Conservation (phyloP, 345 rosid genomes). For the Eucalyptus rudis region DNA sequence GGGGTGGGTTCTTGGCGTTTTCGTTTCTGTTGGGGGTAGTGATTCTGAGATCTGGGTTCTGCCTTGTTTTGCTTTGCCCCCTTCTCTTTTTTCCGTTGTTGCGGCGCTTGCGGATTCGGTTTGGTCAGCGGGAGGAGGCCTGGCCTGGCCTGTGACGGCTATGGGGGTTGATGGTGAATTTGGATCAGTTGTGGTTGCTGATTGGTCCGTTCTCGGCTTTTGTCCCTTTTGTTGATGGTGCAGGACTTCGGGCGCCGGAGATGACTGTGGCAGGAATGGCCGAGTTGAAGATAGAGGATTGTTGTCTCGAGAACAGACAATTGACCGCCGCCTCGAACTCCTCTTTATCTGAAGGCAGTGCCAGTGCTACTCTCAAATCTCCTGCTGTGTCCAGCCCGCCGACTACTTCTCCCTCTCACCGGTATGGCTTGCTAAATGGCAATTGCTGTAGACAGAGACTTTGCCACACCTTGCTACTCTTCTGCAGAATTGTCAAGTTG, state of each 20-base stretch:
- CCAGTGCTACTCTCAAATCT: conserved; percentile 49
- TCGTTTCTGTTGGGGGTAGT: neutral
- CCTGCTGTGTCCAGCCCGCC: conserved; percentile 65
- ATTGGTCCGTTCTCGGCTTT: neutral
- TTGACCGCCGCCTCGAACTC: conserved; percentile 60
- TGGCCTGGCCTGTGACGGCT: neutral
- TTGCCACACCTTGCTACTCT: neutral
- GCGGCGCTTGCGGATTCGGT: neutral
- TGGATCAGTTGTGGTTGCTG: neutral
- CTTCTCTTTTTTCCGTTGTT: neutral
- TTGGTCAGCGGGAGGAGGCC: neutral
- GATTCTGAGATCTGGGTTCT: neutral
- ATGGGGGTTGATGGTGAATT: neutral
- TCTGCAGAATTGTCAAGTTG: neutral
- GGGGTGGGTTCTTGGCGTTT: neutral
- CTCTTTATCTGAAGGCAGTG: conserved; percentile 69
- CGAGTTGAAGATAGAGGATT: conserved; percentile 43
- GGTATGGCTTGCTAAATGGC: conserved; percentile 11
- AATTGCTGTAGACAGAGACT: neutral
- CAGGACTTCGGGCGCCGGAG: conserved; percentile 14
- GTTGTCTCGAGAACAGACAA: conserved; percentile 85
- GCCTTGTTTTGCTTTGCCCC: neutral
- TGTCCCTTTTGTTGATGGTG: neutral
- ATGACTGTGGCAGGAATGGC: conserved; percentile 38
- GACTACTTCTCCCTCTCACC: conserved; percentile 45